phyloP scores from a whole-genome alignment of 805 yeast genomes.

The Schwanniomyces sp. region DNA sequence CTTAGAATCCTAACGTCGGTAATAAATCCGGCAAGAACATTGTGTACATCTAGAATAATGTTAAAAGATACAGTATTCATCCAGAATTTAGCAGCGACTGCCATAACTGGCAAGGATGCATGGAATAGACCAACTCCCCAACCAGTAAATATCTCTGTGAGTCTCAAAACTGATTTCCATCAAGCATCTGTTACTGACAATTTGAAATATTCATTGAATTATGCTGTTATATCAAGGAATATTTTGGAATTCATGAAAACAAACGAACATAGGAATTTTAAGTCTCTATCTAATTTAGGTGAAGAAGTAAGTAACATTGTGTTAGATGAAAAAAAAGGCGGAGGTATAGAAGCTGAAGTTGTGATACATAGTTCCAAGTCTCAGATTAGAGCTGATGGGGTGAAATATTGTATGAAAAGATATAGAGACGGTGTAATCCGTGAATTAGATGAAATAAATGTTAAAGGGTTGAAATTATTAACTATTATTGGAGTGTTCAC shows the following conservation, averaged over 20 bases:
- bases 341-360: slow-evolving; percentile 45
- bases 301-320: slow-evolving; percentile 46
- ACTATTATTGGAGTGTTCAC: slow-evolving; percentile 93
- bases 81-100: slow-evolving; percentile 57
- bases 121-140: slow-evolving; percentile 72
- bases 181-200: slow-evolving; percentile 82
- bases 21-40: slow-evolving; percentile 12
- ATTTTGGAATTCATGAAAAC: slow-evolving; percentile 52
- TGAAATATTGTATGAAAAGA: slow-evolving; percentile 43
- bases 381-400: slow-evolving; percentile 55
- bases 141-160: slow-evolving; percentile 60
- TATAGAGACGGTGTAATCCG: slow-evolving; percentile 14
- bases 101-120: slow-evolving; percentile 70
- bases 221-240: slow-evolving; percentile 76
- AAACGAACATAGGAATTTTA: slow-evolving; percentile 39
- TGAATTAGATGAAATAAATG: slow-evolving; percentile 26
- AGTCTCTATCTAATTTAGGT: slow-evolving; percentile 47
- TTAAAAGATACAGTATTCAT: slow-evolving; percentile 45
- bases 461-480: slow-evolving; percentile 55
- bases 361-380: slow-evolving; percentile 50
- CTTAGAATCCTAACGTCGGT: slow-evolving; percentile 10
- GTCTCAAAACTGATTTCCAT: slow-evolving; percentile 64
- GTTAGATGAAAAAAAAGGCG: slow-evolving; percentile 42
- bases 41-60: slow-evolving; percentile 14
- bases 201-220: slow-evolving; percentile 77